Conservation (phyloP, 2,329 filamentous ascomycete species). For the Aspergillus neoniger region DNA sequence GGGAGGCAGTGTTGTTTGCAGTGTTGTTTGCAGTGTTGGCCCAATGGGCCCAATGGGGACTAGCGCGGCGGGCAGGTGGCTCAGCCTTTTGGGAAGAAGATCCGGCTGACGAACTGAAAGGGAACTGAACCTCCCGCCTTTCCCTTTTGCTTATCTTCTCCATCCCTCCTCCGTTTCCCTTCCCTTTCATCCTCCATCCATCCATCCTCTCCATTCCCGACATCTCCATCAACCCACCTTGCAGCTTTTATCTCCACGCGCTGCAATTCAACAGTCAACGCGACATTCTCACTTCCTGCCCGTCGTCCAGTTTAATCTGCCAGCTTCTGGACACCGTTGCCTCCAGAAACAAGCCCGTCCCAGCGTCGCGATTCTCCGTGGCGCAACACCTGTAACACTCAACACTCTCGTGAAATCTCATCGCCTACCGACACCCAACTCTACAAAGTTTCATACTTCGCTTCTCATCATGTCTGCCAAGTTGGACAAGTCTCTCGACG, state of each 20-base stretch:
- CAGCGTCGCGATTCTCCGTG: constrained; percentile 5
- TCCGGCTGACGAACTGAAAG: no score
- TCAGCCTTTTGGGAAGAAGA: constrained; percentile 12
- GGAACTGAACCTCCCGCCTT: constrained; percentile 11
- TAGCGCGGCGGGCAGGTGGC: constrained; percentile 17
- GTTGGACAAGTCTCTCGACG: constrained; percentile 94
- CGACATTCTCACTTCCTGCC: constrained; percentile 1
- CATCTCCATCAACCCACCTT: constrained; percentile 16
- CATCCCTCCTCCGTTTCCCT: constrained; percentile 13
- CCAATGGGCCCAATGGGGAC: constrained; percentile 25
- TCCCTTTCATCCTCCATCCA: constrained; percentile 12
- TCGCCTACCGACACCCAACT: constrained; percentile 5
- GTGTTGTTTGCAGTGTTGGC: constrained; percentile 8
- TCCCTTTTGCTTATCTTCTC: constrained; percentile 15
- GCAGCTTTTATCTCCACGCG: constrained; percentile 17
- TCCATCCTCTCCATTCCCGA: constrained; percentile 3
- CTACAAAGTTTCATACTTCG: constrained; percentile 7
- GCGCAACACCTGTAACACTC: constrained; percentile 15
- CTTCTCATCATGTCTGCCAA: constrained; percentile 77
- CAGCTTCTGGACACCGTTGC: constrained; percentile 3
- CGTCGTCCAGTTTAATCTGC: constrained; percentile 1
- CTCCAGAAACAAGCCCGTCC: background rate
- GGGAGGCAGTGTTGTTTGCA: background rate
- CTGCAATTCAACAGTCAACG: background rate
- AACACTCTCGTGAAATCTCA: constrained; percentile 13